Evolutionary conservation across 495 filamentous ascomycete genomes (phyloP).

Genomic region (Penicillium cosmopolitanum): DNA sequence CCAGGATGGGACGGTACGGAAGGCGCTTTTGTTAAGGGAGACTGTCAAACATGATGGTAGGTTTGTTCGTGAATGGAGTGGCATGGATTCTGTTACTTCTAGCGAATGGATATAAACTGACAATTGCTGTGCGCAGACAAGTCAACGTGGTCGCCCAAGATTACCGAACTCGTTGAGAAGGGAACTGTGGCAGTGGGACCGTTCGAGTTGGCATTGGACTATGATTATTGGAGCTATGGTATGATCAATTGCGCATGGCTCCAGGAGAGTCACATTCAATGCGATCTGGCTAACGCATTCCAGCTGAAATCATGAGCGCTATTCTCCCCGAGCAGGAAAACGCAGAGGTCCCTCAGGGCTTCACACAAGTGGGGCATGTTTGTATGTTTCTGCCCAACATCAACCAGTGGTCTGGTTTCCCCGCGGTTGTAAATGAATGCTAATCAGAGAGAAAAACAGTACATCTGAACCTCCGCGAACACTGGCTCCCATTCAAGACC

Average conservation of each 20-base stretch:
- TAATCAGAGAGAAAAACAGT: slow-evolving; percentile 42
- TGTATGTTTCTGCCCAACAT: slow-evolving; percentile 51
- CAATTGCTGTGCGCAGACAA: slow-evolving; percentile 56
- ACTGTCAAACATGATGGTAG: slow-evolving; percentile 69
- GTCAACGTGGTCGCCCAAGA: slow-evolving; percentile 69
- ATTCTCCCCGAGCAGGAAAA: slow-evolving; percentile 72
- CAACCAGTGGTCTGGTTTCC: neutral
- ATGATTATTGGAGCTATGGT: slow-evolving; percentile 87
- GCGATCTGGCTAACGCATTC: neutral
- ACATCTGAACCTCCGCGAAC: slow-evolving; percentile 86
- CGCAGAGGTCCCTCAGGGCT: slow-evolving; percentile 82
- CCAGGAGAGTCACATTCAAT: neutral
- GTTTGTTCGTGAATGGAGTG: slow-evolving; percentile 8
- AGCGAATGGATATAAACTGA: neutral
- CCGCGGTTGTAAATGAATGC: neutral
- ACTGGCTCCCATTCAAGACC: slow-evolving; percentile 78
- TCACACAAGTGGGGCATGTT: slow-evolving; percentile 86
- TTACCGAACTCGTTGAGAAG: slow-evolving; percentile 69
- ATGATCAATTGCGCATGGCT: slow-evolving; percentile 21
- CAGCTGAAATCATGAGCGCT: slow-evolving; percentile 80
- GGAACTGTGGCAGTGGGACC: slow-evolving; percentile 69
- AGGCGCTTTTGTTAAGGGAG: slow-evolving; percentile 76
- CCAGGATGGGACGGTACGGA: slow-evolving; percentile 57
- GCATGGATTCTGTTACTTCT: too few relatives aligned
- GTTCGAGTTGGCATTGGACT: slow-evolving; percentile 75